A percentile compares a stretch with the other conserved stretches of the same genome.
Evolutionary conservation across 129 eudicot genomes (phyloP).

Genomic region (Sambucus nigra): DNA sequence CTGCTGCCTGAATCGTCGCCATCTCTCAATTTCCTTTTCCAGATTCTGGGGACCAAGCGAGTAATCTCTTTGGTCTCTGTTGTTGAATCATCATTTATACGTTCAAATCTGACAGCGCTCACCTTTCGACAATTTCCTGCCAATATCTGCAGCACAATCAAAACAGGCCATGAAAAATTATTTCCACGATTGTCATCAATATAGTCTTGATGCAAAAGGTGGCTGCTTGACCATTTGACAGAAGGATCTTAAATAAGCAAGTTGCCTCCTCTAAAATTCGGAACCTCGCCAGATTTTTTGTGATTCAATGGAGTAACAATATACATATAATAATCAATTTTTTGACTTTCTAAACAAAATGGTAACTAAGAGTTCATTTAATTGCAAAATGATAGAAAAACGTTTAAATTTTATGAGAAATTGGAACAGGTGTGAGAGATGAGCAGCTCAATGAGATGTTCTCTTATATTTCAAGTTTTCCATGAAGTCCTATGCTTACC

Average conservation of each 20-base stretch:
- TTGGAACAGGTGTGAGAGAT: no score
- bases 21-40: conserved; percentile 39
- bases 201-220: background rate
- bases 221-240: background rate
- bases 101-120: conserved; percentile 41
- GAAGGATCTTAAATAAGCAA: background rate
- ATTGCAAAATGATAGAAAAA: no score
- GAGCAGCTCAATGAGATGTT: no score
- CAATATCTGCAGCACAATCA: conserved; percentile 33
- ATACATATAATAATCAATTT: background rate
- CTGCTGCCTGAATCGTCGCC: conserved; percentile 24
- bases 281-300: no score
- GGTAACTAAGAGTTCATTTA: no score
- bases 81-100: conserved; percentile 33
- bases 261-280: background rate
- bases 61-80: conserved; percentile 43
- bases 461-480: no score
- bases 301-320: background rate
- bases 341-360: background rate
- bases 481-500: no score
- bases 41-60: conserved; percentile 42
- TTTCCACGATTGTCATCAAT: background rate
- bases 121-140: conserved; percentile 56
- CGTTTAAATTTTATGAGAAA: no score
- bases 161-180: background rate